Evolutionary conservation across 495 filamentous ascomycete species (phyloP), one percentile per base, ranked within the genome.

Genomic region (Venustampulla echinocandica): DNA sequence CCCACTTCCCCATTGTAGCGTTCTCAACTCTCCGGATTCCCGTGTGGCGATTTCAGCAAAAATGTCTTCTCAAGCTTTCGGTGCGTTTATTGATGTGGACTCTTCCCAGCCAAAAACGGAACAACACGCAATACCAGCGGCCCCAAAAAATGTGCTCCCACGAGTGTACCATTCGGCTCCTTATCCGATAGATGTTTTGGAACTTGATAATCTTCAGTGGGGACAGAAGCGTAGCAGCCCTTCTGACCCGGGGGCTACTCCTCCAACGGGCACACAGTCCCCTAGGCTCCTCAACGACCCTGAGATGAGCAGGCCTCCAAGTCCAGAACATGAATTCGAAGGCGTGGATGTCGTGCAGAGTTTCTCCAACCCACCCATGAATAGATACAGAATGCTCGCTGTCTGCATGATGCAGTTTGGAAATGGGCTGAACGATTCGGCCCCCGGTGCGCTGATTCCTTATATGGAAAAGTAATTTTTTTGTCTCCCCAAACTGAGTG

Each of bases 401-500:
- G 63, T 66, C 13, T 80, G 75, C 44, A 54, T 73, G 46, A 61
- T 75, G 42, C 75, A 64, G 19, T 74, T 84, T 50, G 62, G 66
- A 7, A 75, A 71, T 47, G 80, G 80, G 0, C 55, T 85, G 44
- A 76, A 69, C 41, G 81, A 85, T 59, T 69, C 73, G 17, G 80
- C 81, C 0, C 74, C 82, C 2, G 85, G 85, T 55, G 81, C 84
- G 23, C 54, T 90, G 35, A 80, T 90, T 53, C 84, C 85, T 1
- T 82, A 83, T 50, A 81, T 90, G 53, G 69, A 75, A 52, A 62
- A 56, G 70, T 71, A 60, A 15, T 53, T n/a, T 24, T 37, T 4
- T 21, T 5, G 22, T 22, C 1, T 24, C 11, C 9, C 45, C 19
- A 30, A 14, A 5, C 34, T 18, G 10, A 10, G 25, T 42, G 11